Evolutionary conservation across 1,284 basidiomycete genomes (phyloP).

Genomic region (Ceratobasidium sp.): DNA sequence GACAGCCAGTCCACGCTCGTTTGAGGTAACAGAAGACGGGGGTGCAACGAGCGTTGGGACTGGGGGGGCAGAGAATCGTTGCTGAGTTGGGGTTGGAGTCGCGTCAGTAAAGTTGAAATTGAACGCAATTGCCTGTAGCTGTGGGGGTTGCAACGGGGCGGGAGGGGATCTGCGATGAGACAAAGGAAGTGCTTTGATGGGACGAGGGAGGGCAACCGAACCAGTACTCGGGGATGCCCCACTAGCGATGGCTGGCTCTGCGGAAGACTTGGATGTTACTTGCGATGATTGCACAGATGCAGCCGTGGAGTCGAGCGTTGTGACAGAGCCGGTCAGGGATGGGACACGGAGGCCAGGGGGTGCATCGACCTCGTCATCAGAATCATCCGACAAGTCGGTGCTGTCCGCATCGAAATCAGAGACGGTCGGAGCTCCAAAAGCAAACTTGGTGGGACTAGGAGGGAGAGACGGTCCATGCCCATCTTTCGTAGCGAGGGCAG

Average conservation of each 20-base stretch:
- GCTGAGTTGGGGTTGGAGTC: not conserved
- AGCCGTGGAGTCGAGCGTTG: conserved; percentile 13
- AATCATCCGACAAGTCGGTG: conserved; percentile 26
- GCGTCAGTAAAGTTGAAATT: conserved; percentile 21
- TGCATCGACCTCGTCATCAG: conserved; percentile 9
- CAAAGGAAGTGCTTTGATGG: conserved; percentile 19
- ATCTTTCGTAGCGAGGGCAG: conserved; percentile 10
- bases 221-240: not conserved
- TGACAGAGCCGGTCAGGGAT: conserved; percentile 19
- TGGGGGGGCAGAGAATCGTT: not conserved
- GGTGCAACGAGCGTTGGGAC: not conserved
- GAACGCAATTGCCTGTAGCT: conserved; percentile 20
- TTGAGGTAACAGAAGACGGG: conserved; percentile 25
- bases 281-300: conserved; percentile 1
- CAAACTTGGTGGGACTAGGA: conserved; percentile 31
- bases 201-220: conserved; percentile 4
- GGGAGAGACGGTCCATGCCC: conserved; percentile 7
- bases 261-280: not conserved
- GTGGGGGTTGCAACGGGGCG: not conserved
- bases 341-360: conserved; percentile 24
- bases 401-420: conserved; percentile 18
- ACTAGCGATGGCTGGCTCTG: not conserved
- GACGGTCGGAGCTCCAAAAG: not conserved
- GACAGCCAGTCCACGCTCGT: conserved; percentile 28
- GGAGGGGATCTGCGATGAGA: conserved; percentile 27